Base-by-base conservation (phyloP, 352 stramenopile genomes). In the Globisporangium echinulatum region DNA sequence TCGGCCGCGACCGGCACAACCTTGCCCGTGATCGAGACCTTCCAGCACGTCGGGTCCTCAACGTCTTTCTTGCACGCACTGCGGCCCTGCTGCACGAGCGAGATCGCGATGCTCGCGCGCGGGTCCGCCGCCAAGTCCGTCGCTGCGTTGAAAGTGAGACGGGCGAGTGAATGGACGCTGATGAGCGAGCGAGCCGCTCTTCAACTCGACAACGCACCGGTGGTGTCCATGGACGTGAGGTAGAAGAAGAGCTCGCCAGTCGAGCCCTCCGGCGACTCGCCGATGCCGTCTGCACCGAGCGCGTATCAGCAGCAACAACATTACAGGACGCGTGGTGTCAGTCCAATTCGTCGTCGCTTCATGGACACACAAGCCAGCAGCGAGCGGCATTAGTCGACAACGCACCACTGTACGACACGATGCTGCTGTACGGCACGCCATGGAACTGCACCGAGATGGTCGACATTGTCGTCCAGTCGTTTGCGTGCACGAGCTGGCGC, bases 181-280 rank as follows among this genome's bases (percentile, higher is more conserved):
- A 25, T 25, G 9, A 33, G 5, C 33, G 54, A 14, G 15, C 7
- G 39, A 49, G 19, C 19, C 19, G 19, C n/a, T 25, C 19, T 25
- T 25, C 19, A 25, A 0, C 19, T 2, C 19, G 19, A 25, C 19
- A 25, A 36, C 60, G 43, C 66, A 78, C 70, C 75, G 17, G 74
- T 71, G 8, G 52, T 37, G 67, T 89, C 82, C 69, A 87, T 62
- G 15, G 55, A 50, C 17, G 79, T 89, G 25, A 89, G 62, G 63
- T 88, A 92, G 57, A 92, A 89, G 62, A 79, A 92, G 4, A 92
- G 43, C 43, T 85, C 67, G 17, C 79, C 79, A 13, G 77, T 90
- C 1, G 82, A 72, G 5, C 76, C 75, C 13, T 75, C 59, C 7
- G 80, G 67, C 9, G 67, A 56, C 25, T 69, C 74, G 39, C 77